phyloP scores from a whole-genome alignment of 2,329 filamentous ascomycete species.

The Botryotinia convoluta region DNA sequence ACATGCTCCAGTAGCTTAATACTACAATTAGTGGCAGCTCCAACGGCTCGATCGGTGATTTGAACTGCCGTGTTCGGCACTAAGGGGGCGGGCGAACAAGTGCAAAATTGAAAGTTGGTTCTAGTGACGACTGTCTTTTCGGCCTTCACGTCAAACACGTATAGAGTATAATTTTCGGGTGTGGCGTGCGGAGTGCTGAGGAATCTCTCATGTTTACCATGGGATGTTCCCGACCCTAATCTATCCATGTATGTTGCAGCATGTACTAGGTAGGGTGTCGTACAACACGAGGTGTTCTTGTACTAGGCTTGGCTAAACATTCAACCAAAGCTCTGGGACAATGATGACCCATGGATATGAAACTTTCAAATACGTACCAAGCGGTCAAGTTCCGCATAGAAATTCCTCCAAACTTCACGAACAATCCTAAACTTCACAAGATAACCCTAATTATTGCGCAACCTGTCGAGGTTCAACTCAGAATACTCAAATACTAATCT shows the following conservation, averaged over 20 bases:
- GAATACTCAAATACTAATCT: not conserved
- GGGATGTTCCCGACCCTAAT: not conserved
- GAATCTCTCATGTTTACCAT: not conserved
- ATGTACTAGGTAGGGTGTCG: conserved; percentile 9
- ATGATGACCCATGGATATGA: not conserved
- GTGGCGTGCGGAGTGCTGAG: not conserved
- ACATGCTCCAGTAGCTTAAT: conserved; percentile 1
- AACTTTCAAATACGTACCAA: not conserved
- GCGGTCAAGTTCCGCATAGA: not conserved
- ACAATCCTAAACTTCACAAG: not conserved
- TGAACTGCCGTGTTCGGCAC: not conserved
- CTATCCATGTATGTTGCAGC: conserved; percentile 11
- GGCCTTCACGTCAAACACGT: not conserved
- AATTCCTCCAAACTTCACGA: not conserved
- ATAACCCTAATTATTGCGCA: not conserved
- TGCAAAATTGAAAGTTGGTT: not conserved
- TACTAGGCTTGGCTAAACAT: conserved; percentile 4
- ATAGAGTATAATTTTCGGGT: not conserved
- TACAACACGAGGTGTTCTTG: conserved; percentile 11
- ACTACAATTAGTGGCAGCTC: not conserved
- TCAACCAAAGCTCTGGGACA: conserved; percentile 3
- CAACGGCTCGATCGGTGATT: not conserved
- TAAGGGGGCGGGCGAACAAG: not conserved
- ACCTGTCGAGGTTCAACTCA: no score
- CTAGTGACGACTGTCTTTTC: not conserved